Evolutionary conservation across 768 basidiomycete genomes (phyloP), one percentile per base, ranked within the genome.

Genomic region (Xanthoconium purpureum): DNA sequence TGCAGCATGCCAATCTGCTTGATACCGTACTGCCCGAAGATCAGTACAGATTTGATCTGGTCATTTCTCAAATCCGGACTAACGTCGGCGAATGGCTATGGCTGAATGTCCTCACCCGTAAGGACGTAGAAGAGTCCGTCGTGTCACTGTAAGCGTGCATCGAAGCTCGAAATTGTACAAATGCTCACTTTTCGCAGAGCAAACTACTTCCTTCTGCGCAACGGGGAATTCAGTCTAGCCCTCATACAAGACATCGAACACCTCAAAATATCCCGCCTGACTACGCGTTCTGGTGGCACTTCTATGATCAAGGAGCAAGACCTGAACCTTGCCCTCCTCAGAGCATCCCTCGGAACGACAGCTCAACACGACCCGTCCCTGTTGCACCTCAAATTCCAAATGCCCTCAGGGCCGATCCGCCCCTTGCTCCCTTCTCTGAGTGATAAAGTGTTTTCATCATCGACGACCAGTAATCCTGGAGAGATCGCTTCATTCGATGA

Each of bases 51-150:
- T 91, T 97, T 64, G 91, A 91, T 67, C 74, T 78, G 33, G 81
- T 86, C 56, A 83, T 97, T 36, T 74, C 82, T 17, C 83, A 87
- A 57, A 90, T 94, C 37, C 77, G 93, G 55, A 87, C 80, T 1
- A 85, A 88, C 55, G 82, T 95, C 49, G 89, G 92, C 66, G 94
- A 97, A 77, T 97, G 94, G 93, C 76, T 97, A 2, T 97, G 94
- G 94, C 71, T 84, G 24, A 92, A 94, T 65, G 87, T 96, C 37
- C 76, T 97, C 50, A 95, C 92, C 3, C 80, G 80, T 64, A 81
- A 83, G 62, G 91, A 94, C 58, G 87, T 95, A 1, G 86, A 89
- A 59, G 88, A 88, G 24, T 88, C 93, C 0, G 84, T 96, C 18
- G 84, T 94, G 62, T 89, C 91, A 13, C 68, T 95, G 93, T 94